These are phyloP conservation scores for Melampsora abietis-canadensis DNA, from an alignment of 1,284 basidiomycete species.

Conservation along the genomic window DNA sequence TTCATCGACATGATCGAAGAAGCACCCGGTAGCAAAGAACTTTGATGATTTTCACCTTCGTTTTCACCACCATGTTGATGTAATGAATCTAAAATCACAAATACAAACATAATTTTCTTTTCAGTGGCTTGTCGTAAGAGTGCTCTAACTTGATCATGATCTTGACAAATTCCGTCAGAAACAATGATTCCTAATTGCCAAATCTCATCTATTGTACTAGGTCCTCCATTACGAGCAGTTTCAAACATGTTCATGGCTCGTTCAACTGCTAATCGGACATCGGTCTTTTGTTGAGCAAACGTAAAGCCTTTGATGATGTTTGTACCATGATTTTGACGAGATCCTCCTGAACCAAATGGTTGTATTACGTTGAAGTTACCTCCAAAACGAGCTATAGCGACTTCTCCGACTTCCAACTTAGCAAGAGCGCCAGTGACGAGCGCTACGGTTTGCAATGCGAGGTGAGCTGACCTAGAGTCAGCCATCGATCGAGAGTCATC, in stretches of 20 bases:
- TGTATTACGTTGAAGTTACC: constrained; percentile 82
- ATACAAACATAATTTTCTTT: constrained; percentile 91
- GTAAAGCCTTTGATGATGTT: constrained; percentile 78
- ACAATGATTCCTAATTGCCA: constrained; percentile 99
- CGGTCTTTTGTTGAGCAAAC: constrained; percentile 87
- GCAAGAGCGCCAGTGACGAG: constrained; percentile 86
- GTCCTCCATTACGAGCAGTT: constrained; percentile 57
- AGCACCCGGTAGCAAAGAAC: constrained; percentile 28
- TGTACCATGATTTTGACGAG: constrained; percentile 67
- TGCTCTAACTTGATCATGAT: constrained; percentile 78
- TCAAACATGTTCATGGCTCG: constrained; percentile 74
- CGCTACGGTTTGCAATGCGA: constrained; percentile 90
- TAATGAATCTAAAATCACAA: constrained; percentile 90
- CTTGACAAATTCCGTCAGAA: constrained; percentile 96
- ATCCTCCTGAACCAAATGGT: constrained; percentile 61
- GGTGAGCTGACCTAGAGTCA: constrained; percentile 83
- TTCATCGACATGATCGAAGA: constrained; percentile 79
- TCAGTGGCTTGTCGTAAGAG: constrained; percentile 81
- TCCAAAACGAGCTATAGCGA: constrained; percentile 88
- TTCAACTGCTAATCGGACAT: constrained; percentile 82
- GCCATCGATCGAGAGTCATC: constrained; percentile 98
- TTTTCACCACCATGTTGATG: constrained; percentile 47
- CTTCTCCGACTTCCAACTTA: constrained; percentile 89
- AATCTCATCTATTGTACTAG: constrained; percentile 71
- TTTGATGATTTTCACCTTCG: background rate